Evolutionary conservation across 1,139 yeast species (phyloP), one percentile per base, ranked within the genome.

Genomic region (Diutina catenulata): DNA sequence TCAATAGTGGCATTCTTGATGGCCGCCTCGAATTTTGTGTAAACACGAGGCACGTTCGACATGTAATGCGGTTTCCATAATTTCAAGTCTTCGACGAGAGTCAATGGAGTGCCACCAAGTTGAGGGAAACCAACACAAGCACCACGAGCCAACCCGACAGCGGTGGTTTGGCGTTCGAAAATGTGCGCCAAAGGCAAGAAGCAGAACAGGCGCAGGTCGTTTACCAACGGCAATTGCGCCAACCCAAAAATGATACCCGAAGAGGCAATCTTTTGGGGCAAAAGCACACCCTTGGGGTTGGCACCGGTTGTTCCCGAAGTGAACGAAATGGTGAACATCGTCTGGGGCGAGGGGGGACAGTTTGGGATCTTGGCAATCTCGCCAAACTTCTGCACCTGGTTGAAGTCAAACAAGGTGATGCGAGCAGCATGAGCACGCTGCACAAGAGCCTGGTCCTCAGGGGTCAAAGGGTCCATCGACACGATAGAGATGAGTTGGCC

Each of bases 21-120:
- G 3, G 68, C 69, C 37, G 68, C 56, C 50, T 79, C 87, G 42
- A 80, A 61, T 49, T 77, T 70, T 40, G 79, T 74, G 49, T 69
- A 68, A 5, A 80, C 71, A 43, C 88, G 62, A 3, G 91, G 91
- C 24, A 80, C 91, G 45, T 74, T 66, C 27, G 71, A 56, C 49
- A 76, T 55, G 33, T 57, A 54, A 36, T 65, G 59, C 2, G 87
- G 87, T 50, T 73, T 73, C 48, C 70, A 59, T 18, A 62, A 46
- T 43, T 62, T 62, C 54, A 78, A 63, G 48, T 79, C 84, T 22
- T 25, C 40, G 22, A 32, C 20, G 6, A 31, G 25, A 7, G 35
- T 31, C 4, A 19, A 16, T 4, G 35, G 35, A 2, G 24, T 11
- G 2, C 35, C 35, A 10, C 35, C 35, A n/a, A 19, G 21, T 31